Evolutionary conservation across 306 rosid genomes (phyloP).

Genomic region (Leucaena leucocephala): DNA sequence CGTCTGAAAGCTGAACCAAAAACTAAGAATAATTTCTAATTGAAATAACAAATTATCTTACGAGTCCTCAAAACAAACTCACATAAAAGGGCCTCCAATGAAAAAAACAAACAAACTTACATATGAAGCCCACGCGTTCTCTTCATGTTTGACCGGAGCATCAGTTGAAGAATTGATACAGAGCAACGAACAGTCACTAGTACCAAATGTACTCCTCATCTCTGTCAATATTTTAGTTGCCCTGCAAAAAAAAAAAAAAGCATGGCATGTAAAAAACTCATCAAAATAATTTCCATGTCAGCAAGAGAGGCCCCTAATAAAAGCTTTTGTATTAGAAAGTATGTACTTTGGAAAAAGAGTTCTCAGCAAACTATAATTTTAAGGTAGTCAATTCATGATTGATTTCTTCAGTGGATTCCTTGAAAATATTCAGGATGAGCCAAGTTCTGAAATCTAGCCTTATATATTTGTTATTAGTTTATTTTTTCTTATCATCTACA

Average conservation of each 20-base stretch:
- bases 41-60: slow-evolving; percentile 16
- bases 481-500: not conserved
- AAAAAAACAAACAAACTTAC: slow-evolving; percentile 53
- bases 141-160: slow-evolving; percentile 62
- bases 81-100: slow-evolving; percentile 54
- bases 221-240: slow-evolving; percentile 76
- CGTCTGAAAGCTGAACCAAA: slow-evolving; percentile 27
- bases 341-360: not conserved
- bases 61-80: slow-evolving; percentile 45
- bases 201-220: slow-evolving; percentile 83
- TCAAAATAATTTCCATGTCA: not conserved
- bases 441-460: not conserved
- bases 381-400: not conserved
- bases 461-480: not conserved
- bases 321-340: not conserved
- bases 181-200: slow-evolving; percentile 71
- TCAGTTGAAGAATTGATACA: slow-evolving; percentile 81
- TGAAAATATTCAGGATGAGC: slow-evolving; percentile 5
- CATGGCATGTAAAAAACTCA: not conserved
- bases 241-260: slow-evolving; percentile 53
- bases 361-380: not conserved
- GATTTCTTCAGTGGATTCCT: not conserved
- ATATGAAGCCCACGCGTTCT: slow-evolving; percentile 75
- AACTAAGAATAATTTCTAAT: not conserved
- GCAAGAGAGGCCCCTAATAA: not conserved